These are phyloP conservation scores for Exophiala bonariae DNA, from an alignment of 2,329 filamentous ascomycete species.

Conservation along the genomic window DNA sequence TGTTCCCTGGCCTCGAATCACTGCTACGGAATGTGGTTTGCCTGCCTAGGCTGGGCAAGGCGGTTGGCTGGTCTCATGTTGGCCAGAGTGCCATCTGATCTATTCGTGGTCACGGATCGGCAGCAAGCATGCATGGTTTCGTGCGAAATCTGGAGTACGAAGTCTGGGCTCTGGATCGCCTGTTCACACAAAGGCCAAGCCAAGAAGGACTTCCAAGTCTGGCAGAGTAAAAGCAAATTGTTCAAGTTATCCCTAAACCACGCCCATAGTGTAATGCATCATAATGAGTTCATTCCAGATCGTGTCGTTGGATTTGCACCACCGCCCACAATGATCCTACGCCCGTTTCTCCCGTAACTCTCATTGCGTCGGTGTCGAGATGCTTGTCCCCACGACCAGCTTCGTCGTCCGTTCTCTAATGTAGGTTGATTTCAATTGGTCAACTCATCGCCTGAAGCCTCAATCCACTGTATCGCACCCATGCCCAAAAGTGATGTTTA, in stretches of 20 bases:
- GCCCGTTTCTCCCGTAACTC: conserved; percentile 21
- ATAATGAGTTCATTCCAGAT: conserved; percentile 28
- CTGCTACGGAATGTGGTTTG: background rate
- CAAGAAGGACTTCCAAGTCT: background rate
- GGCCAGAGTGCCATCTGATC: too few relatives aligned
- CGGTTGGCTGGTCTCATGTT: background rate
- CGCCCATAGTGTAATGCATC: conserved; percentile 27
- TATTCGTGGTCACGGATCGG: too few relatives aligned
- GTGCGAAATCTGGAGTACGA: too few relatives aligned
- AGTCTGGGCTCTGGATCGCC: too few relatives aligned
- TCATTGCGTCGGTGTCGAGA: conserved; percentile 16
- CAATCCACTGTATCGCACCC: conserved; percentile 1
- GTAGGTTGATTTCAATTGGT: too few relatives aligned
- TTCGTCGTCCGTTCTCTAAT: background rate
- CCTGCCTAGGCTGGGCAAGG: background rate
- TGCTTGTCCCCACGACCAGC: conserved; percentile 1
- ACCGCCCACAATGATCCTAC: conserved; percentile 15
- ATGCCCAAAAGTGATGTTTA: conserved; percentile 2
- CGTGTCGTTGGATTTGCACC: conserved; percentile 19
- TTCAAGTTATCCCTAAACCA: conserved; percentile 24
- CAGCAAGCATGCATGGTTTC: too few relatives aligned
- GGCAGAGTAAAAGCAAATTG: conserved; percentile 18
- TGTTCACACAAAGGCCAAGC: too few relatives aligned
- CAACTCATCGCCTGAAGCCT: background rate
- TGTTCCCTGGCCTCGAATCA: background rate